Base-by-base conservation (phyloP, 306 rosid species). In the Ammopiptanthus mongolicus region DNA sequence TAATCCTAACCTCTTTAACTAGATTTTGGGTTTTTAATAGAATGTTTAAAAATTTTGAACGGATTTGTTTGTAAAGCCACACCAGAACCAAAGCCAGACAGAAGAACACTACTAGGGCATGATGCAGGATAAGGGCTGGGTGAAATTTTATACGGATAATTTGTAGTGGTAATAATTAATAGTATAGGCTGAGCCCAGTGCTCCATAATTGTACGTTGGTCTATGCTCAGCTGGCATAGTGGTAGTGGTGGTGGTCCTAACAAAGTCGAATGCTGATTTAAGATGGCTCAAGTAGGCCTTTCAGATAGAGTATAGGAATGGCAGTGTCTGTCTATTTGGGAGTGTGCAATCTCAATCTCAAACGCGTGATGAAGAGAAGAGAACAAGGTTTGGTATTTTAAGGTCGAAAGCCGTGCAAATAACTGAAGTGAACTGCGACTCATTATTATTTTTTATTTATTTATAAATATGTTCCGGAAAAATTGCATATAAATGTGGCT, bases 181-280 rank as follows among this genome's bases (percentile, higher is more conserved):
- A n/a, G n/a, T n/a, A n/a, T n/a, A 28, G 76, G 66, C 78, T 71
- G 56, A 67, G 65, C 69, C 71, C 61, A 29, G 51, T 14, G 62
- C 67, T 14, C 6, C 52, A 47, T 14, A 47, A 29, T 29, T 41
- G 13, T 36, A 64, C 37, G 48, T 41, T 41, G 41, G 47, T 23
- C 13, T 70, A 21, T 52, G 64, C 23, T 9, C 34, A n/a, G 29
- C 1, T 10, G 47, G 61, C 25, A 50, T 48, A 36, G 15, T 69
- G 9, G 37, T 2, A 7, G 70, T 60, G 76, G 80, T 80, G 58
- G 58, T 53, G 28, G 86, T 82, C 86, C 86, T 82, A 29, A 65
- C 41, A 17, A 58, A 12, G 31, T n/a, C 31, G 31, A 13, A 8
- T 75, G 36, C 36, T 46, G 33, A 1, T 36, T 36, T 5, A 9